These are phyloP conservation scores for Musa balbisiana DNA, from an alignment of 202 grass and related monocot species.

Conservation along the genomic window DNA sequence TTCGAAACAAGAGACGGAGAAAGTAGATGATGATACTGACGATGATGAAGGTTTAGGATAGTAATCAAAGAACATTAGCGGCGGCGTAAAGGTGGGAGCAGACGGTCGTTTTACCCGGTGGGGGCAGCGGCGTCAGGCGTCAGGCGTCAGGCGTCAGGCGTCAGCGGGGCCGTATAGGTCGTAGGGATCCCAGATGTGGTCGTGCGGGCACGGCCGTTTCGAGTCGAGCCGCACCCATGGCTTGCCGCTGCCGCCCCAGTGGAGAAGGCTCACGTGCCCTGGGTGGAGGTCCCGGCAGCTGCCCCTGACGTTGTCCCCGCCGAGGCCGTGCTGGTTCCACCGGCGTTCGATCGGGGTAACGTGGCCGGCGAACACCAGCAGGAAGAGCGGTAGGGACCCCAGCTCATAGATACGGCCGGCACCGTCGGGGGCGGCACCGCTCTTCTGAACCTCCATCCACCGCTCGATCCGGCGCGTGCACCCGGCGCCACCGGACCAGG, in stretches of 20 bases:
- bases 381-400: slow-evolving; percentile 18
- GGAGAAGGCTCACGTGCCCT: slow-evolving; percentile 23
- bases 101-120: slow-evolving; percentile 1
- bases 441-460: slow-evolving; percentile 26
- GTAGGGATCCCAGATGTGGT: slow-evolving; percentile 21
- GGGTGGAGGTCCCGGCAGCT: slow-evolving; percentile 28
- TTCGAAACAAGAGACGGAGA: background rate
- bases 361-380: slow-evolving; percentile 22
- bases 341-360: slow-evolving; percentile 19
- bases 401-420: slow-evolving; percentile 22
- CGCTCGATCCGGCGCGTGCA: slow-evolving; percentile 20
- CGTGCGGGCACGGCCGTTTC: slow-evolving; percentile 6
- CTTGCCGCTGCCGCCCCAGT: slow-evolving; percentile 26
- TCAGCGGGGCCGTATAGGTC: slow-evolving; percentile 1
- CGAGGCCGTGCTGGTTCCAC: slow-evolving; percentile 26
- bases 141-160: background rate
- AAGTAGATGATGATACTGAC: background rate
- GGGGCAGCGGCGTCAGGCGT: background rate
- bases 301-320: slow-evolving; percentile 21
- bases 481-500: slow-evolving; percentile 10
- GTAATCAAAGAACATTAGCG: background rate
- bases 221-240: slow-evolving; percentile 25
- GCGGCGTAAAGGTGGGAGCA: background rate
- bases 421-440: background rate
- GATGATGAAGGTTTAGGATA: background rate